Conservation (phyloP, 164 flowering plant species). For the Protea cynaroides region DNA sequence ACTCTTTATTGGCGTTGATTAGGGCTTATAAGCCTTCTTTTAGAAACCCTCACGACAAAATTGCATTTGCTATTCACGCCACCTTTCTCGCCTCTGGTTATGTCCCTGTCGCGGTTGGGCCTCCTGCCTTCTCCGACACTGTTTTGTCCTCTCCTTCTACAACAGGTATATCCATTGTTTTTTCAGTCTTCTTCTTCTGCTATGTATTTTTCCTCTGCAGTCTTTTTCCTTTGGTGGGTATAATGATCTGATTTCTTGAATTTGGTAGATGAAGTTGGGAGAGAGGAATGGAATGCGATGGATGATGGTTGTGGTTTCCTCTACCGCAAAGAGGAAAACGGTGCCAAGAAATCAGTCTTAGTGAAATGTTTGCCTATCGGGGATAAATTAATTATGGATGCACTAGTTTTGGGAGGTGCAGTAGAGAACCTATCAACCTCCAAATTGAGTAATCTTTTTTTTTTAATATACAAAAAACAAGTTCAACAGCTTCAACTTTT, state of each 20-base stretch:
- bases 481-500: too few species aligned
- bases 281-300: conserved; percentile 53
- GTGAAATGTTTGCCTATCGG: conserved; percentile 52
- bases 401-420: conserved; percentile 27
- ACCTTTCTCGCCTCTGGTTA: conserved; percentile 50
- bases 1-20: conserved; percentile 47
- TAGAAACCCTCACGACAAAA: conserved; percentile 43
- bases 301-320: conserved; percentile 56
- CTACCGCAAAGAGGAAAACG: conserved; percentile 34
- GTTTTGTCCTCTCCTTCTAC: conserved; percentile 36
- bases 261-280: conserved; percentile 51
- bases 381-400: conserved; percentile 48
- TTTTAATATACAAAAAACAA: background rate
- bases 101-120: conserved; percentile 46
- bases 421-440: conserved; percentile 35
- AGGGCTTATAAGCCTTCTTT: conserved; percentile 56
- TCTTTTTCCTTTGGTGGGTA: too few species aligned
- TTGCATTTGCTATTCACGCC: conserved; percentile 55
- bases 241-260: background rate
- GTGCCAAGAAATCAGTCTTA: conserved; percentile 35
- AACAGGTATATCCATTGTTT: conserved; percentile 20
- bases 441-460: conserved; percentile 36
- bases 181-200: too few species aligned
- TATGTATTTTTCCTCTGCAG: too few species aligned
- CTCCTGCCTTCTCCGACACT: conserved; percentile 34